Percentiles rank a stretch among this genome's conserved stretches.
Evolutionary conservation across 2,329 filamentous ascomycete species (phyloP).

Genomic region (Aspergillus oerlinghausenensis): DNA sequence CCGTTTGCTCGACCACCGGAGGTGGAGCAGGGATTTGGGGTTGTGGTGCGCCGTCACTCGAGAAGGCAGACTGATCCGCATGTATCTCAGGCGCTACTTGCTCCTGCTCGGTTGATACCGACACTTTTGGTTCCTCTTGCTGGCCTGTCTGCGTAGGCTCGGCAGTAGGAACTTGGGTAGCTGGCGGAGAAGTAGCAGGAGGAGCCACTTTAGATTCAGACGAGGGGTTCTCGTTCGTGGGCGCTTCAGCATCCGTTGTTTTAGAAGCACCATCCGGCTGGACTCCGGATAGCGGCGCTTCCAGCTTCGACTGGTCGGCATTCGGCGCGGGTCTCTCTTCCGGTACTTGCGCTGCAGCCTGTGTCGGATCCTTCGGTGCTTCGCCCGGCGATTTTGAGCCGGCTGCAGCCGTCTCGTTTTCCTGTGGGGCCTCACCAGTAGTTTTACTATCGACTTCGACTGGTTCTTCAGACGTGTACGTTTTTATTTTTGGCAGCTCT

Average conservation of each 20-base stretch:
- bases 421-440: background rate
- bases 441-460: background rate
- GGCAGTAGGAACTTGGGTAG: background rate
- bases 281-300: background rate
- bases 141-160: constrained; percentile 3
- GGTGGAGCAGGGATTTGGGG: constrained; percentile 27
- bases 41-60: constrained; percentile 17
- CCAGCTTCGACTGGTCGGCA: constrained; percentile 1
- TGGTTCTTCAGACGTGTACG: background rate
- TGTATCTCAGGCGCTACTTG: constrained; percentile 15
- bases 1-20: constrained; percentile 46
- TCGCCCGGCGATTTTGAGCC: background rate
- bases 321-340: constrained; percentile 1
- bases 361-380: background rate
- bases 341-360: background rate
- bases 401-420: background rate
- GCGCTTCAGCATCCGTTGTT: constrained; percentile 1
- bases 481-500: background rate
- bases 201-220: background rate
- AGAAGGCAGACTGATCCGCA: constrained; percentile 9
- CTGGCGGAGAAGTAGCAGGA: background rate
- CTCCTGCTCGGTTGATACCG: constrained; percentile 3
- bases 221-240: background rate
- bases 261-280: constrained; percentile 5
- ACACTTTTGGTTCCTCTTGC: background rate